phyloP scores from a whole-genome alignment of 73 alveolate species.

The Stentor roeselii region DNA sequence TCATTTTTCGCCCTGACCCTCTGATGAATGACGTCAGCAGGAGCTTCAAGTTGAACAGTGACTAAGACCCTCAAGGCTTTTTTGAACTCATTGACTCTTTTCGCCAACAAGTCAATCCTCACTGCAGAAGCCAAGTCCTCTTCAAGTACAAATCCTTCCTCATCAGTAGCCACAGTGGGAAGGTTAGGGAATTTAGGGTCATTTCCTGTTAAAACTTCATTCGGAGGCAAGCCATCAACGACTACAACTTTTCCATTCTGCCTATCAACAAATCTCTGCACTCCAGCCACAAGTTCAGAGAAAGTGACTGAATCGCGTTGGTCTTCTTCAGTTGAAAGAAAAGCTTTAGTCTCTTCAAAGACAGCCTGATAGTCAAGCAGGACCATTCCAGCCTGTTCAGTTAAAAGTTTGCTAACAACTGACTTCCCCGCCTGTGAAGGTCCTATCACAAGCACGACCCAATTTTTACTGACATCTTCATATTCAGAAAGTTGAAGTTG shows the following conservation, averaged over 20 bases:
- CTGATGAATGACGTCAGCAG: not conserved
- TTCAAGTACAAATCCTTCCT: constrained; percentile 16
- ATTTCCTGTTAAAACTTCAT: not conserved
- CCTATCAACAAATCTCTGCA: not conserved
- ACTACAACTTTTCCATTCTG: not conserved
- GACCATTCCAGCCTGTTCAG: not conserved
- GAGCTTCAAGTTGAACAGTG: constrained; percentile 12
- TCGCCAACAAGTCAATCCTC: not conserved
- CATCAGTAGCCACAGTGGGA: not conserved
- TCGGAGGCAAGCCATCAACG: constrained; percentile 24
- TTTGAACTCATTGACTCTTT: not conserved
- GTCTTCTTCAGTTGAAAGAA: constrained; percentile 29
- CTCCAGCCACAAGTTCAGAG: constrained; percentile 20
- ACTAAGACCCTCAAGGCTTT: not conserved
- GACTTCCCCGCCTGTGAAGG: constrained; percentile 16
- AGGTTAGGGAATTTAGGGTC: constrained; percentile 6
- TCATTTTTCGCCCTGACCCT: not conserved
- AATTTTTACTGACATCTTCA: not conserved
- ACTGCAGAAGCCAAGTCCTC: not conserved
- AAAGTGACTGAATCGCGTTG: constrained; percentile 10
- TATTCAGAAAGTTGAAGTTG: not conserved
- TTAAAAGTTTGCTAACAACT: not conserved
- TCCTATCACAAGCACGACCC: not conserved
- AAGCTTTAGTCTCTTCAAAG: constrained; percentile 18
- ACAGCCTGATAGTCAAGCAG: not conserved